Evolutionary conservation across 2,329 filamentous ascomycete genomes (phyloP).

Genomic region (Xylaria sp.): DNA sequence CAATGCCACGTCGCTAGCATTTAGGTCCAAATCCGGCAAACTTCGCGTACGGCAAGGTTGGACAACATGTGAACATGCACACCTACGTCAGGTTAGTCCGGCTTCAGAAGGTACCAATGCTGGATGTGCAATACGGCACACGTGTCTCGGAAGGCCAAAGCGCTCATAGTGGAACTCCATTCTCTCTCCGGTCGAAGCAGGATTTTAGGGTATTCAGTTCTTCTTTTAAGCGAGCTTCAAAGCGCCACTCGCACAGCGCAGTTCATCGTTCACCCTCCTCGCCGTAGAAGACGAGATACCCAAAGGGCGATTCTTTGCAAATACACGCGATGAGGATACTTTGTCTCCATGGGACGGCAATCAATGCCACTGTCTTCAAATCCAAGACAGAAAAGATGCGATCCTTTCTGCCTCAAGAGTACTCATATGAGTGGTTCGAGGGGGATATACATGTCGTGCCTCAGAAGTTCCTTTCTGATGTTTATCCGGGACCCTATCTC

Average conservation of each 20-base stretch:
- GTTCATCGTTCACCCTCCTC: constrained; percentile 13
- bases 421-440: constrained; percentile 24
- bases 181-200: constrained; percentile 7
- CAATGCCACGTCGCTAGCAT: constrained; percentile 15
- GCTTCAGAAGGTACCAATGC: constrained; percentile 2
- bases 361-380: constrained; percentile 20
- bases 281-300: background rate
- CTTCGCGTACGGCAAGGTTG: background rate
- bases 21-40: background rate
- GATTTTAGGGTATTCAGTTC: constrained; percentile 20
- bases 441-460: constrained; percentile 16
- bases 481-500: constrained; percentile 24
- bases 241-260: background rate
- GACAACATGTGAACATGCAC: background rate
- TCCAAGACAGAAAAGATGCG: constrained; percentile 25
- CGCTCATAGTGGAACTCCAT: constrained; percentile 11
- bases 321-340: constrained; percentile 16
- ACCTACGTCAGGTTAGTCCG: background rate
- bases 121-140: background rate
- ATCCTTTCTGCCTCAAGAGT: constrained; percentile 16
- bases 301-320: background rate
- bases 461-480: constrained; percentile 22
- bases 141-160: constrained; percentile 11
- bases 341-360: constrained; percentile 26
- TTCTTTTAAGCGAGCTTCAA: background rate